These are phyloP conservation scores for Pythium aphanidermatum DNA, from an alignment of 352 stramenopile species.

Conservation along the genomic window DNA sequence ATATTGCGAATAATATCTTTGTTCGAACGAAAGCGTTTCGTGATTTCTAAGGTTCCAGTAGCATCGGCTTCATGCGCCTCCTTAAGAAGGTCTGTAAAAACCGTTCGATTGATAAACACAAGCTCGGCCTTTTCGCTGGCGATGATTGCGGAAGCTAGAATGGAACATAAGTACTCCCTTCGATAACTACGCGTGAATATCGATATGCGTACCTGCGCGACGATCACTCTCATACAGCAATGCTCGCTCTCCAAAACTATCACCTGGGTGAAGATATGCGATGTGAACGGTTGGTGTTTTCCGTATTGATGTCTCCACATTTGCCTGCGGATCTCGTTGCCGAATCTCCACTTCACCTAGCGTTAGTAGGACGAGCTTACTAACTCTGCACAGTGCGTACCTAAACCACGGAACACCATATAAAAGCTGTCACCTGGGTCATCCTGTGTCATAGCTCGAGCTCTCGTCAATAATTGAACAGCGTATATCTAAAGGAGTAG, in stretches of 20 bases:
- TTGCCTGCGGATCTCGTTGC: too few relatives aligned
- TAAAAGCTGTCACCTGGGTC: conserved; percentile 76
- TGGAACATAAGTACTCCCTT: background rate
- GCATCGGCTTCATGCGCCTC: conserved; percentile 48
- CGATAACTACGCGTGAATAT: too few relatives aligned
- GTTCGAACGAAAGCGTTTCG: conserved; percentile 76
- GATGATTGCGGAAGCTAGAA: conserved; percentile 48
- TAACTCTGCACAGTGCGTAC: conserved; percentile 15
- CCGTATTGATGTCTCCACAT: conserved; percentile 12
- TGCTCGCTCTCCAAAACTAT: conserved; percentile 74
- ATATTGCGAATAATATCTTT: conserved; percentile 87
- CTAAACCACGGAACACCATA: conserved; percentile 67
- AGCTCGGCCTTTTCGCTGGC: conserved; percentile 45
- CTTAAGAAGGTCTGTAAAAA: conserved; percentile 62
- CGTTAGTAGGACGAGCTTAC: background rate
- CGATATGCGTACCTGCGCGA: conserved; percentile 38
- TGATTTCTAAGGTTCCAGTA: conserved; percentile 44
- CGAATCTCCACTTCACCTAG: conserved; percentile 45
- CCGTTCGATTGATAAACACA: conserved; percentile 57
- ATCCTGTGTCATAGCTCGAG: too few relatives aligned
- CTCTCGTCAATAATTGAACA: too few relatives aligned
- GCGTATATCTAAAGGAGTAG: too few relatives aligned
- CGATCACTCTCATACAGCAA: conserved; percentile 54
- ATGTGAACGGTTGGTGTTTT: conserved; percentile 28
- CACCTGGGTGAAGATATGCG: conserved; percentile 37